A percentile compares a stretch with the other conserved stretches of the same genome.
These are phyloP conservation scores for Leccinum variabile DNA, from an alignment of 1,284 basidiomycete genomes.

Conservation along the genomic window DNA sequence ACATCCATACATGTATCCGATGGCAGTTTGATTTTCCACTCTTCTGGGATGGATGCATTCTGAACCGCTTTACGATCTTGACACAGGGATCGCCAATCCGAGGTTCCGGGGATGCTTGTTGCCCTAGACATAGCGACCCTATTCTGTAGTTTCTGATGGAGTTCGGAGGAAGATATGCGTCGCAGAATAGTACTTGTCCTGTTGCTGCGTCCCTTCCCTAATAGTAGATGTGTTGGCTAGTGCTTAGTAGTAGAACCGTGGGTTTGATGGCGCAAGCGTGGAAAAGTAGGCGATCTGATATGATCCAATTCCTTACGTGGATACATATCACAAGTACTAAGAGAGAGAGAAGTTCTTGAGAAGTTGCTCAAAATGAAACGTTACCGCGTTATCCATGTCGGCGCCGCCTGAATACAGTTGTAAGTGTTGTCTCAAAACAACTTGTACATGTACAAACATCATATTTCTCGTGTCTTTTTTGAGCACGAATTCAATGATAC, in stretches of 20 bases:
- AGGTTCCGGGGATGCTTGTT: not conserved
- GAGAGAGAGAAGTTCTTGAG: not conserved
- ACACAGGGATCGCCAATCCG: slow-evolving; percentile 26
- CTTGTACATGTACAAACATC: not conserved
- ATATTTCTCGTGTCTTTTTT: not conserved
- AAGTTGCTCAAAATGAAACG: not conserved
- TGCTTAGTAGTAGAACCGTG: not conserved
- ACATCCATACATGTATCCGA: slow-evolving; percentile 51
- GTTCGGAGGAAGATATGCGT: not conserved
- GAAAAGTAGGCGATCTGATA: not conserved
- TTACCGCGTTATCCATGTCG: not conserved
- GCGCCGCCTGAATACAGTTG: not conserved
- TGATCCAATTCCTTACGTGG: not conserved
- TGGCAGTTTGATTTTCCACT: slow-evolving; percentile 36
- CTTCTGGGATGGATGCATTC: slow-evolving; percentile 27
- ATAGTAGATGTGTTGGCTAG: not conserved
- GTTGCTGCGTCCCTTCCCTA: not conserved
- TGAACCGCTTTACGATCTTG: slow-evolving; percentile 22
- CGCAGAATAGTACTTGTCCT: not conserved
- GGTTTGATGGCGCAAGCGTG: not conserved
- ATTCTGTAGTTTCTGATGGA: not conserved
- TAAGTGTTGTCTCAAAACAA: no score
- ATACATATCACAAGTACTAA: not conserved
- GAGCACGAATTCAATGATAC: not conserved
- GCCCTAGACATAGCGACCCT: not conserved